phyloP scores from a whole-genome alignment of 495 filamentous ascomycete species.

The Hypoxylon fuscum region DNA sequence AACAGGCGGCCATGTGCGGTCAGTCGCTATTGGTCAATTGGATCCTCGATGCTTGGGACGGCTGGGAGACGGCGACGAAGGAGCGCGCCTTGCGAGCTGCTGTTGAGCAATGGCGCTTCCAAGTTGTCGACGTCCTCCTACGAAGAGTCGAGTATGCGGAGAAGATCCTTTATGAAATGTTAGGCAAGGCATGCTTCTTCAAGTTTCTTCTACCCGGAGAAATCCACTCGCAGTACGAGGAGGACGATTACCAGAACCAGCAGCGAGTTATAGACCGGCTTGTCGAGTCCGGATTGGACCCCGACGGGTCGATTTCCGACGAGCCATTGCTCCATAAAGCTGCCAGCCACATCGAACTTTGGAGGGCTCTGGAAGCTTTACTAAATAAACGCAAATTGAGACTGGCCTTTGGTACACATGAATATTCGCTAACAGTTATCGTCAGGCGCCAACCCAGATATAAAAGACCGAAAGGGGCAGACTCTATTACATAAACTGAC shows the following conservation, averaged over 20 bases:
- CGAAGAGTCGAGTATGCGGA: neutral
- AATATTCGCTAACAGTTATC: neutral
- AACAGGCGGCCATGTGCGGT: neutral
- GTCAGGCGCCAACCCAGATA: neutral
- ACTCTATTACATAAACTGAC: no score
- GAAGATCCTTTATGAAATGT: neutral
- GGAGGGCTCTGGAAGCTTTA: neutral
- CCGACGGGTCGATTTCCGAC: neutral
- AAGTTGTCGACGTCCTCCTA: neutral
- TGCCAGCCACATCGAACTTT: neutral
- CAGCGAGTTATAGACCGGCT: neutral
- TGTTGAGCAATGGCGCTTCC: neutral
- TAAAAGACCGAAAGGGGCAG: no score
- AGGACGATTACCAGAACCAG: neutral
- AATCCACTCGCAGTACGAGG: neutral
- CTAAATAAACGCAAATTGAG: neutral
- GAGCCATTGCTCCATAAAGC: neutral
- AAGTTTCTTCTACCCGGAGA: neutral
- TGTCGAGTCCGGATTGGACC: neutral
- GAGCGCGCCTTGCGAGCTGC: no score
- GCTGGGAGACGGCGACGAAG: no score
- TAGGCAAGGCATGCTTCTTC: neutral
- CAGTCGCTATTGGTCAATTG: no score
- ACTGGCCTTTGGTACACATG: neutral
- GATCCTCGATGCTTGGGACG: no score